phyloP scores from a whole-genome alignment of 768 basidiomycete species.

The Leccinum subtestaceum region DNA sequence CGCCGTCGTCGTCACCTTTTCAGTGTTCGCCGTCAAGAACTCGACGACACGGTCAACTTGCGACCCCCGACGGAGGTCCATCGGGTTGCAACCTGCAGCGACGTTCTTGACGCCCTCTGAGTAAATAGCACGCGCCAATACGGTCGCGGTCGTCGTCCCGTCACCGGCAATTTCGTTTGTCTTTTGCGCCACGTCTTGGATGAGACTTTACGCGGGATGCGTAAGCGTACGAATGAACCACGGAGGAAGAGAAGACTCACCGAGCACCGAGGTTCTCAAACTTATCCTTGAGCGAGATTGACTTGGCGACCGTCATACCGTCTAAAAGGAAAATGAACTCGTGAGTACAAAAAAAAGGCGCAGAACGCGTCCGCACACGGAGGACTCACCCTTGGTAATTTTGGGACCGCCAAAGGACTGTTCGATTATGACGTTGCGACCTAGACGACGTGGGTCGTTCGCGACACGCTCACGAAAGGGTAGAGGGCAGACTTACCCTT shows the following conservation, averaged over 20 bases:
- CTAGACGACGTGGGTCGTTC: slow-evolving; percentile 37
- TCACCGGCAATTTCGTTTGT: slow-evolving; percentile 98
- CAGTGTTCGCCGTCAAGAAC: slow-evolving; percentile 83
- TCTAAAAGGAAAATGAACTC: slow-evolving; percentile 44
- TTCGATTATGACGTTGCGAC: slow-evolving; percentile 98
- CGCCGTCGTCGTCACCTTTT: slow-evolving; percentile 93
- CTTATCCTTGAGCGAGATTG: slow-evolving; percentile 92
- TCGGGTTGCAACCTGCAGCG: slow-evolving; percentile 98
- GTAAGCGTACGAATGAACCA: slow-evolving; percentile 8
- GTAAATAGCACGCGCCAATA: slow-evolving; percentile 96
- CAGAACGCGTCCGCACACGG: not conserved
- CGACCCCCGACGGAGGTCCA: slow-evolving; percentile 98
- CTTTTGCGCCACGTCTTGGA: slow-evolving; percentile 95
- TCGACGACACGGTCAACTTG: slow-evolving; percentile 95
- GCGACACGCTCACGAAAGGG: not conserved
- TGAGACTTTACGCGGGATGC: slow-evolving; percentile 49
- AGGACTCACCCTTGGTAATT: slow-evolving; percentile 86
- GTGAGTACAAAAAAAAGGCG: slow-evolving; percentile 1
- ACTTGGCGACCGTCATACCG: slow-evolving; percentile 98
- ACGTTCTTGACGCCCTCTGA: slow-evolving; percentile 99
- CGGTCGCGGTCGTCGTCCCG: slow-evolving; percentile 97
- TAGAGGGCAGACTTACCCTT: slow-evolving; percentile 57
- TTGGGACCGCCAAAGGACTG: slow-evolving; percentile 87
- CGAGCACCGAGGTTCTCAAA: slow-evolving; percentile 98
- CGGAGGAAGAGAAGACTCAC: slow-evolving; percentile 42